phyloP scores from a whole-genome alignment of 768 basidiomycete genomes.

The Rhizopogon vesiculosus region DNA sequence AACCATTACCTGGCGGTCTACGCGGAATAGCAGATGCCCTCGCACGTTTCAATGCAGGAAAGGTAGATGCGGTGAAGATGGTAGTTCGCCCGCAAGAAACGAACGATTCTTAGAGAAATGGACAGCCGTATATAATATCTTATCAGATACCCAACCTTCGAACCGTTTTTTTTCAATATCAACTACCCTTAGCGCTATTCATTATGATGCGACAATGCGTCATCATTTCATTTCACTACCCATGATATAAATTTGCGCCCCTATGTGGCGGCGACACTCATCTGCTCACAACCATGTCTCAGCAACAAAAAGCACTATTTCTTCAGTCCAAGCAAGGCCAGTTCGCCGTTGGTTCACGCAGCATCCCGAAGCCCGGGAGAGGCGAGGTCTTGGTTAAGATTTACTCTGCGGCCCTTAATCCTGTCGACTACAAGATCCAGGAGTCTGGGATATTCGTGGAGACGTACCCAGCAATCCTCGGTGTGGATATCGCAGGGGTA shows the following conservation, averaged over 20 bases:
- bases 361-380: constrained; percentile 28
- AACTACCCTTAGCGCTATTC: background rate
- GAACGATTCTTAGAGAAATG: background rate
- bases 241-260: background rate
- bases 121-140: background rate
- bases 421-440: constrained; percentile 38
- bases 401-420: constrained; percentile 39
- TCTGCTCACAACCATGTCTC: constrained; percentile 10
- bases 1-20: constrained; percentile 38
- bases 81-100: constrained; percentile 38
- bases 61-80: constrained; percentile 42
- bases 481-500: constrained; percentile 32
- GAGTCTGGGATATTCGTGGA: constrained; percentile 25
- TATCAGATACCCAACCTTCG: background rate
- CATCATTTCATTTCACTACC: background rate
- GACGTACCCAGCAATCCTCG: constrained; percentile 31
- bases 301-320: constrained; percentile 25
- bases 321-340: constrained; percentile 21
- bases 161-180: background rate
- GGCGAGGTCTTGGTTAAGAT: constrained; percentile 40
- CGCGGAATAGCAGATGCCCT: constrained; percentile 38
- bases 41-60: constrained; percentile 32
- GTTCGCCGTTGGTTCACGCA: constrained; percentile 23
- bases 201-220: background rate
- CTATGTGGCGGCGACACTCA: background rate